Evolutionary conservation across 129 eudicot genomes (phyloP).

Genomic region (Arctium lappa): DNA sequence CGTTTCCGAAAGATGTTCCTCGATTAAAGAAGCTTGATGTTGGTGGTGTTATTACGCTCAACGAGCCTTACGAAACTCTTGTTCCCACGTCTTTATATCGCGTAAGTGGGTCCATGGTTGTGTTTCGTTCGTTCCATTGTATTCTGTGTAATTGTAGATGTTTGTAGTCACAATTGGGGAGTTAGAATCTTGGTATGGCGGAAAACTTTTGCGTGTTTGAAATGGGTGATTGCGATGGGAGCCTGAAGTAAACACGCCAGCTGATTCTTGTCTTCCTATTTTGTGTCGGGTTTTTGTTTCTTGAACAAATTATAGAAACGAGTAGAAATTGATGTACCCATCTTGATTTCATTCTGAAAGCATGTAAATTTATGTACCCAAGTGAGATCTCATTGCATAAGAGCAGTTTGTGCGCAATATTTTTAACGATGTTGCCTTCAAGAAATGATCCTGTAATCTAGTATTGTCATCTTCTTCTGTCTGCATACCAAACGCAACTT

Average conservation of each 20-base stretch:
- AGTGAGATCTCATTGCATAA: too few relatives aligned
- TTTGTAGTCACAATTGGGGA: background rate
- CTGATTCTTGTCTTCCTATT: background rate
- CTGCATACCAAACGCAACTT: background rate
- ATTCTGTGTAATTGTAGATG: background rate
- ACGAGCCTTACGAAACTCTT: constrained; percentile 87
- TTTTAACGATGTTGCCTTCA: background rate
- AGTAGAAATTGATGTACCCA: too few relatives aligned
- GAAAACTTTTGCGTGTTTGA: too few relatives aligned
- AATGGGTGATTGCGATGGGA: too few relatives aligned
- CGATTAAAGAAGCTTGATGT: constrained; percentile 82
- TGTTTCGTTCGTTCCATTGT: too few relatives aligned
- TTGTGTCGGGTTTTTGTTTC: background rate
- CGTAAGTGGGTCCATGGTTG: constrained; percentile 31
- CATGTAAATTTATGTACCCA: too few relatives aligned
- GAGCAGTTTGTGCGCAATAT: too few relatives aligned
- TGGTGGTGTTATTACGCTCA: constrained; percentile 90
- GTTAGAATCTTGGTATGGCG: too few relatives aligned
- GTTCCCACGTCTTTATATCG: constrained; percentile 74
- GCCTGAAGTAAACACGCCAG: too few relatives aligned
- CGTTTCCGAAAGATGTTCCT: constrained; percentile 84
- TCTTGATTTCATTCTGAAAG: too few relatives aligned
- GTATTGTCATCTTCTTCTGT: background rate
- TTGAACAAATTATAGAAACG: too few relatives aligned
- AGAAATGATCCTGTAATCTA: background rate